Conservation (phyloP, 805 yeast genomes). For the Soucietia sequanensis region DNA sequence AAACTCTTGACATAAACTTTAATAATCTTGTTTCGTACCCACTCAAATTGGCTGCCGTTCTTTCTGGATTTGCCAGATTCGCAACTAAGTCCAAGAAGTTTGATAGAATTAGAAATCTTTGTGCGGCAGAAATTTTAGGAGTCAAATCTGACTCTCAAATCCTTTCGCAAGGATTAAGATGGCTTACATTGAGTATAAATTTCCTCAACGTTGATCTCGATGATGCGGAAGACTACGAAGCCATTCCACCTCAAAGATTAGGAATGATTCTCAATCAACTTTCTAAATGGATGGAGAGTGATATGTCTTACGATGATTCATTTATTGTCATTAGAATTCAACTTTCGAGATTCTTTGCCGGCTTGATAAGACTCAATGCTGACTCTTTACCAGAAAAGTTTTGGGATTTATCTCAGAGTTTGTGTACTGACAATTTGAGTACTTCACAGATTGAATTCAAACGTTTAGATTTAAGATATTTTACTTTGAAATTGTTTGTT, state of each 20-base stretch:
- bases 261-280: slow-evolving; percentile 59
- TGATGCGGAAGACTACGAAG: slow-evolving; percentile 20
- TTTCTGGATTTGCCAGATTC: slow-evolving; percentile 35
- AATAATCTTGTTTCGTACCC: slow-evolving; percentile 30
- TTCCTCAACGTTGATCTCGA: slow-evolving; percentile 34
- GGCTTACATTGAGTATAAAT: slow-evolving; percentile 48
- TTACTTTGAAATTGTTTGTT: slow-evolving; percentile 44
- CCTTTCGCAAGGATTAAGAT: slow-evolving; percentile 40
- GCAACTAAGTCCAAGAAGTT: slow-evolving; percentile 35
- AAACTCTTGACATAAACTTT: slow-evolving; percentile 29
- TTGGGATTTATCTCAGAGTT: slow-evolving; percentile 32
- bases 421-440: slow-evolving; percentile 46
- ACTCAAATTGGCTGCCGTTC: slow-evolving; percentile 25
- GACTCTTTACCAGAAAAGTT: slow-evolving; percentile 27
- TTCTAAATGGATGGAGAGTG: slow-evolving; percentile 59
- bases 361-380: slow-evolving; percentile 12
- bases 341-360: slow-evolving; percentile 45
- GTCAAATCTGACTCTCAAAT: slow-evolving; percentile 41
- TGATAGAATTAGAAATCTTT: slow-evolving; percentile 55
- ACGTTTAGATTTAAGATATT: slow-evolving; percentile 44
- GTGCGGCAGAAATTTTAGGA: slow-evolving; percentile 68
- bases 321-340: slow-evolving; percentile 53
- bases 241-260: slow-evolving; percentile 63
- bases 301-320: slow-evolving; percentile 54
- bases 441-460: slow-evolving; percentile 37